phyloP scores from a whole-genome alignment of 495 filamentous ascomycete genomes.

The Cercophora scortea region DNA sequence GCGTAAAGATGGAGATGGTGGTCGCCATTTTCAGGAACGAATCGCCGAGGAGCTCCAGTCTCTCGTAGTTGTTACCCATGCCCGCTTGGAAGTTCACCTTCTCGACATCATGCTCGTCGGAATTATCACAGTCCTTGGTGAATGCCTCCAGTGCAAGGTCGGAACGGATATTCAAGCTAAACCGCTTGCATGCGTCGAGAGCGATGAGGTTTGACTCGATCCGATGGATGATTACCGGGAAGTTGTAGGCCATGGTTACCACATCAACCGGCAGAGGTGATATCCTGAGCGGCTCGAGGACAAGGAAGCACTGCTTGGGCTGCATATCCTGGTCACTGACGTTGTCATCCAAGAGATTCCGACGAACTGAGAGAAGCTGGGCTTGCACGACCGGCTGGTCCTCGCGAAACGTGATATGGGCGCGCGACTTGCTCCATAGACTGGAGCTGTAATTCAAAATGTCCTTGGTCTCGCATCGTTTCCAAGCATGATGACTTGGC shows the following conservation, averaged over 20 bases:
- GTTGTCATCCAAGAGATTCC: constrained; percentile 69
- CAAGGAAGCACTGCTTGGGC: constrained; percentile 35
- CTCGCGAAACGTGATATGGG: constrained; percentile 32
- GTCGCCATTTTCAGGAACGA: constrained; percentile 95
- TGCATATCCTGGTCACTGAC: constrained; percentile 24
- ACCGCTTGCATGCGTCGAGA: constrained; percentile 53
- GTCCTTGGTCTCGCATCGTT: constrained; percentile 13
- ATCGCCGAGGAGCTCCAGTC: constrained; percentile 90
- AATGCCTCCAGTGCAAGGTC: constrained; percentile 78
- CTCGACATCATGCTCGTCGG: constrained; percentile 63
- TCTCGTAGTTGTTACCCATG: constrained; percentile 96
- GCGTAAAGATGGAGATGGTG: constrained; percentile 71
- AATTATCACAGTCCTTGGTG: constrained; percentile 92
- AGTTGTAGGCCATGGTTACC: constrained; percentile 59
- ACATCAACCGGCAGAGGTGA: constrained; percentile 63
- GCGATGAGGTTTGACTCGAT: constrained; percentile 78
- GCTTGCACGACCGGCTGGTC: constrained; percentile 74
- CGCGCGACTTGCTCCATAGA: constrained; percentile 27
- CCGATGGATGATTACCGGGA: constrained; percentile 78
- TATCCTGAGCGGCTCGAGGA: constrained; percentile 51
- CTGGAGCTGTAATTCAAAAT: constrained; percentile 40
- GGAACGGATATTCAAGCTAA: constrained; percentile 49
- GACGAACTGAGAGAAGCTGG: constrained; percentile 61
- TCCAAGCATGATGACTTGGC: constrained; percentile 17
- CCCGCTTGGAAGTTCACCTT: constrained; percentile 72